Evolutionary conservation across 108 stramenopile genomes (phyloP).

Genomic region (Fragilaria radians): DNA sequence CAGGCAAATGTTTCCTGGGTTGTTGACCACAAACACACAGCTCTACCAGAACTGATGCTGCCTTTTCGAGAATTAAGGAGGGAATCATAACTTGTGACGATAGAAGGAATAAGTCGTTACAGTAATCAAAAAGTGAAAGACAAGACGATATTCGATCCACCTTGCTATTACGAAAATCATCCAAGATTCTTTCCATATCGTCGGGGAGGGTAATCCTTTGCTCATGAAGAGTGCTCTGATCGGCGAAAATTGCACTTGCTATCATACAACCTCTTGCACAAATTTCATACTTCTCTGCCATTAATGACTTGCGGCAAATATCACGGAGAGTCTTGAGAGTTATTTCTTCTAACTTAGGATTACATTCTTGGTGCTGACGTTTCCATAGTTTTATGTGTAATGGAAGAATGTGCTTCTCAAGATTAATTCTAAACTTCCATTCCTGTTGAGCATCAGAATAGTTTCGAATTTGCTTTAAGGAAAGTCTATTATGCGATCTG

Average conservation of each 20-base stretch:
- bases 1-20: neutral
- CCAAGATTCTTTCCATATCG: neutral
- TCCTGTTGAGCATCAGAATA: constrained; percentile 44
- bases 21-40: constrained; percentile 27
- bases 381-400: neutral
- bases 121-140: neutral
- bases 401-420: constrained; percentile 12
- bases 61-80: constrained; percentile 29
- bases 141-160: neutral
- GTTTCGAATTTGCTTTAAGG: constrained; percentile 42
- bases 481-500: constrained; percentile 34
- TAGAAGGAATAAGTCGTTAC: neutral
- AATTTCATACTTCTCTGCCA: constrained; percentile 36
- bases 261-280: constrained; percentile 49
- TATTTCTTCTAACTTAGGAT: neutral
- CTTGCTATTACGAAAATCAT: neutral
- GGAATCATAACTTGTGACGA: neutral
- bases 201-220: neutral
- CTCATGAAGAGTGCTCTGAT: neutral
- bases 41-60: constrained; percentile 31
- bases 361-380: constrained; percentile 3
- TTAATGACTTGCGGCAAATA: neutral
- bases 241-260: constrained; percentile 16
- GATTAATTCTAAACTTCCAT: constrained; percentile 31
- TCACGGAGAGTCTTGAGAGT: neutral